Base-by-base conservation (phyloP, 768 basidiomycete genomes). In the Termitomyces sp. region DNA sequence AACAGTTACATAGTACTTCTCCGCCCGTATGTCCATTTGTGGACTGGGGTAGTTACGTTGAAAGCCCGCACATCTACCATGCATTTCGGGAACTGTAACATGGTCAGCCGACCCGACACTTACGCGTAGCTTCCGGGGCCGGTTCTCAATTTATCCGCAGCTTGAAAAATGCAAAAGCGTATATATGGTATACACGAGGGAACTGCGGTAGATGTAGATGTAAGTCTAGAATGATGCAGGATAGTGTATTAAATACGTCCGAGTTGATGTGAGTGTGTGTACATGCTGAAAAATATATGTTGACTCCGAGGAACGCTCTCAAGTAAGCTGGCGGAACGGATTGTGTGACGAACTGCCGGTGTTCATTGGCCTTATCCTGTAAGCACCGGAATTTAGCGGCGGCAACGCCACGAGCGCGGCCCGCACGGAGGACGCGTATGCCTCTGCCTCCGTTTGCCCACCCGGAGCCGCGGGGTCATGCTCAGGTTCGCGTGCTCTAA, bases 401-500 rank as follows among this genome's bases (percentile, higher is more conserved):
- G 70, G 62, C 27, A 67, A 64, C 57, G 70, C 53, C 21, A 64
- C 61, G 21, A 69, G 60, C 31, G 61, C 66, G 32, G 75, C 72
- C 60, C 77, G 71, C 21, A 83, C 71, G 43, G 81, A 74, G 59
- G 74, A 73, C 37, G 81, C 82, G 59, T 87, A 87, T 53, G 68
- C 72, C 73, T 87, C 81, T 25, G 87, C 89, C 29, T 83, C 84
- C 27, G 86, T 84, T 51, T 68, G 70, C 17, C 66, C 61, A 6
- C 65, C 65, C 1, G 65, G n/a, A 48, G 56, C 60, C 16, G 32
- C 51, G 4, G 59, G 56, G 41, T 52, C 53, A 35, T 59, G 64
- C 4, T 54, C 57, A 41, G 52, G 53, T 25, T 65, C 62, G 25
- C 49, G 52, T 29, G 54, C 19, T 40, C 62, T 43, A 63, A 62